Evolutionary conservation across 306 rosid species (phyloP).

Genomic region (Cucumis melo): DNA sequence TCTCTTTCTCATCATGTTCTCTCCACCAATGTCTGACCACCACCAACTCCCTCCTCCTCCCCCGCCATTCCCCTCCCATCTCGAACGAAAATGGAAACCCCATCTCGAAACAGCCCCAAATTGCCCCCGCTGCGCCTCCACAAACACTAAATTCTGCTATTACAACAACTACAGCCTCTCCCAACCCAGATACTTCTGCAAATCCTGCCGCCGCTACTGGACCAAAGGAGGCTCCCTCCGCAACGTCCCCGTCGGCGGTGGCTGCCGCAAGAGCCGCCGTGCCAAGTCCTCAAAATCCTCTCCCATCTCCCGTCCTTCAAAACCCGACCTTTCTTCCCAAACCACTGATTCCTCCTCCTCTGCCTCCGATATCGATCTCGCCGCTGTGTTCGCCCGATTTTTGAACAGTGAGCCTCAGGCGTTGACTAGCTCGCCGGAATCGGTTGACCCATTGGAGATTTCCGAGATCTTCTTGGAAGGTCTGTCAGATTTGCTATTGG

Average conservation of each 20-base stretch:
- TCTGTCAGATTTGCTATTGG: neutral
- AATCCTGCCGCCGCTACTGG: constrained; percentile 84
- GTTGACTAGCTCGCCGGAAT: constrained; percentile 1
- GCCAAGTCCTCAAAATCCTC: constrained; percentile 10
- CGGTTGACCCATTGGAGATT: neutral
- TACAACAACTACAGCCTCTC: constrained; percentile 96
- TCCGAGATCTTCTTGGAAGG: neutral
- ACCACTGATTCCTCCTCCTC: neutral
- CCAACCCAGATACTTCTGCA: constrained; percentile 82
- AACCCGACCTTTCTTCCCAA: neutral
- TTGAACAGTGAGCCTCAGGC: constrained; percentile 10
- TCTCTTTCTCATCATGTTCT: neutral
- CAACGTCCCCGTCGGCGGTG: constrained; percentile 77
- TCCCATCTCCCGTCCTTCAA: neutral
- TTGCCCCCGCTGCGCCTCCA: constrained; percentile 82
- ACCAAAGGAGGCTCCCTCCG: constrained; percentile 87
- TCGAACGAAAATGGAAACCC: constrained; percentile 44
- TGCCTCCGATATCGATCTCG: constrained; percentile 53
- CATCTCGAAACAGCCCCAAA: constrained; percentile 47
- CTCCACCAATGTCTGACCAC: neutral
- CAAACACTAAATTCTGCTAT: constrained; percentile 90
- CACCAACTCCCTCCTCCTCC: neutral
- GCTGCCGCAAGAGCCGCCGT: constrained; percentile 57
- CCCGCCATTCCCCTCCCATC: neutral
- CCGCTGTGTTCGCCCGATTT: constrained; percentile 60